Conservation (phyloP, 495 filamentous ascomycete genomes). For the Rhypophila decipiens region DNA sequence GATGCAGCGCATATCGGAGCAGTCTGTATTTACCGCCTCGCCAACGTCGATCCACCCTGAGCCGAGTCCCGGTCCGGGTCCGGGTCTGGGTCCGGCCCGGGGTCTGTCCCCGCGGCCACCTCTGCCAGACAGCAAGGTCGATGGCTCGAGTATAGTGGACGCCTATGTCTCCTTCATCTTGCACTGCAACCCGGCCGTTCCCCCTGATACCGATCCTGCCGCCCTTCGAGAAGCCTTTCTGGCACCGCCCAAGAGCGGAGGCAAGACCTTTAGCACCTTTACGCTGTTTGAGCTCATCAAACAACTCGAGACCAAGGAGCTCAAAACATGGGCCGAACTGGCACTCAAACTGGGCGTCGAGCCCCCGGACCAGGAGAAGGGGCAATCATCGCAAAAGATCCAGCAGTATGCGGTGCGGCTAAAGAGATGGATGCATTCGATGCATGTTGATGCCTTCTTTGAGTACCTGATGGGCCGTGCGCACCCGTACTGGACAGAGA, state of each 20-base stretch:
- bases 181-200: slow-evolving; percentile 80
- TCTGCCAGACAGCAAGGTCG: slow-evolving; percentile 66
- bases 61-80: neutral
- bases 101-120: slow-evolving; percentile 18
- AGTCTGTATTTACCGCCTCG: slow-evolving; percentile 14
- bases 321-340: slow-evolving; percentile 94
- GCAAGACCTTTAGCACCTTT: slow-evolving; percentile 83
- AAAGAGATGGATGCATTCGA: slow-evolving; percentile 95
- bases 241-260: slow-evolving; percentile 82
- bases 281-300: slow-evolving; percentile 76
- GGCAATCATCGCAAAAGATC: slow-evolving; percentile 92
- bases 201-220: slow-evolving; percentile 60
- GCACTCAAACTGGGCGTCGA: slow-evolving; percentile 88
- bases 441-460: slow-evolving; percentile 97
- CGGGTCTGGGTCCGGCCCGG: no score
- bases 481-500: slow-evolving; percentile 77
- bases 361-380: slow-evolving; percentile 73
- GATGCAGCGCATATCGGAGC: slow-evolving; percentile 10
- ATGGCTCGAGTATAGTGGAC: slow-evolving; percentile 71
- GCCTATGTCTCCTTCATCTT: slow-evolving; percentile 85
- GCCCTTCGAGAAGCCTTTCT: slow-evolving; percentile 77
- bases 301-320: slow-evolving; percentile 75
- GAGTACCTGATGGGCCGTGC: slow-evolving; percentile 77
- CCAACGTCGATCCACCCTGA: slow-evolving; percentile 12
- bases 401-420: slow-evolving; percentile 88